These are phyloP conservation scores for Diversispora epigaea DNA, from an alignment of 192 early-diverging fungal genomes.

Conservation along the genomic window DNA sequence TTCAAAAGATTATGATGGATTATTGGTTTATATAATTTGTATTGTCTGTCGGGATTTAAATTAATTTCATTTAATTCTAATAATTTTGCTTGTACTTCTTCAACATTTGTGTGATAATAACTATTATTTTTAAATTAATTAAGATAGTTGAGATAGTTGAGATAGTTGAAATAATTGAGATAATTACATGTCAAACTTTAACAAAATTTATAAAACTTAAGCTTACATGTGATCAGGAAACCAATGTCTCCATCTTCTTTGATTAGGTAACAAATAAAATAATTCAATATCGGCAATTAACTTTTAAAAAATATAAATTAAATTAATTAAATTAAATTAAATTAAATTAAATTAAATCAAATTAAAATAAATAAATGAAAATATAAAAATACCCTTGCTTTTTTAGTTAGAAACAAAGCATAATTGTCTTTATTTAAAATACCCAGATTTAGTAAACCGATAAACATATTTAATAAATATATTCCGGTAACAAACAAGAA, in stretches of 20 bases:
- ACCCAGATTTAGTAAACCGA: slow-evolving; percentile 12
- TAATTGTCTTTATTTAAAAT: neutral
- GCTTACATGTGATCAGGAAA: slow-evolving; percentile 17
- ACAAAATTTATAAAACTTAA: neutral
- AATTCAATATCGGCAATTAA: slow-evolving; percentile 16
- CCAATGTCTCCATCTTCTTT: slow-evolving; percentile 12
- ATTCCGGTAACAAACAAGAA: neutral
- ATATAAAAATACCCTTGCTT: neutral
- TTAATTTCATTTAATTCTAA: neutral
- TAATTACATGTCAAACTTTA: neutral
- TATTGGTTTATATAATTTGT: neutral
- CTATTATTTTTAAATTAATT: no score
- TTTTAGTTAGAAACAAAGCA: neutral
- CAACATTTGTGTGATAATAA: neutral
- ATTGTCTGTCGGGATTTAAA: no score
- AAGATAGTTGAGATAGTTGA: no score
- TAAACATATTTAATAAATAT: slow-evolving; percentile 13
- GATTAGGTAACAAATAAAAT: slow-evolving; percentile 6
- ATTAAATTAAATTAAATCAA: no score
- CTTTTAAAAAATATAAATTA: neutral
- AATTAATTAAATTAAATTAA: neutral
- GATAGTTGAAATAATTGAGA: neutral
- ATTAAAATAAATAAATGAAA: no score
- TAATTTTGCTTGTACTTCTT: neutral
- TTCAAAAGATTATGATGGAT: neutral